Evolutionary conservation across 208 protist species (phyloP), one percentile per base, ranked within the genome.

Genomic region (Crithidia fasciculata): DNA sequence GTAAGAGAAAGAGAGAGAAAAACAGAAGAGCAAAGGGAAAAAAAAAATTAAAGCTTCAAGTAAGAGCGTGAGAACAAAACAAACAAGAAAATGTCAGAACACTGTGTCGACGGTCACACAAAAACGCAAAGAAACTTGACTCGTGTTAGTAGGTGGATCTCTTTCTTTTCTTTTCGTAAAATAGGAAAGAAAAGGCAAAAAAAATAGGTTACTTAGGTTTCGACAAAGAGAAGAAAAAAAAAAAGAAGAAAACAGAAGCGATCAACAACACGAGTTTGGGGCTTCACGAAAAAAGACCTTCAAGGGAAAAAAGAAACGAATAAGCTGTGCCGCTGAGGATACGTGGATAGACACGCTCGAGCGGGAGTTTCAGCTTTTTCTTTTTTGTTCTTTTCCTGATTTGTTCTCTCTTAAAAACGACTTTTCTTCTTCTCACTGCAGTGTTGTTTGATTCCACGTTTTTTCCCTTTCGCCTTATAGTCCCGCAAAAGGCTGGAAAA

Each of bases 161-260:
- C 15, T 59, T 69, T 69, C 28, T 69, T 66, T 63, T 49, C 37
- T 39, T 52, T 54, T 55, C 15, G 41, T 2, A 67, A 63, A 73
- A 73, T 47, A 73, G 44, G 41, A 63, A 57, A 57, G 3, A 44
- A 15, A 28, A 54, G 39, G 66, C 7, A 49, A n/a, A 80, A 12
- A 49, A 65, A 59, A 49, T 8, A 49, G 12, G 45, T 49, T 15
- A 49, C 9, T 49, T 49, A 15, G 45, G 12, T 49, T 44, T 59
- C 16, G 49, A 49, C 15, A 37, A 64, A 54, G 56, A 64, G 5
- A 10, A 8, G 9, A 66, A 10, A 43, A 55, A 19, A 36, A 47
- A n/a, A n/a, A n/a, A n/a, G n/a, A n/a, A n/a, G n/a, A n/a, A n/a
- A 36, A n/a, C 45, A 63, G 8, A 58, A 63, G 13, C 45, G 16